Base-by-base conservation (phyloP, 257 asterid genomes). In the Rhazya stricta region DNA sequence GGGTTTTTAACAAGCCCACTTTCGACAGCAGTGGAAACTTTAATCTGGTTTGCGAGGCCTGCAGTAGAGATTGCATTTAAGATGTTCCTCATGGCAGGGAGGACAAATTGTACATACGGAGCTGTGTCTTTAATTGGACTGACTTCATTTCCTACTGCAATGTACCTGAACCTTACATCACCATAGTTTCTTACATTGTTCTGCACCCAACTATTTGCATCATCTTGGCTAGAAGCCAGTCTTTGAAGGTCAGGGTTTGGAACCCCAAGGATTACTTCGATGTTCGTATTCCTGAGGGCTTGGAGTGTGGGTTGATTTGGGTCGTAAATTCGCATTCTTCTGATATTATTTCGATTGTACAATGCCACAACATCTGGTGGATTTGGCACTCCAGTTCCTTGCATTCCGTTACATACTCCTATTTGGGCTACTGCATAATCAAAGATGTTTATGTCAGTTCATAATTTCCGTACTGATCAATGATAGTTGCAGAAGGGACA, bases 111-210 rank as follows among this genome's bases (percentile, higher is more conserved):
- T 23, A 50, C 80, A 50, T 69, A 84, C 53, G 68, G 77, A 2
- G 84, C 32, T 15, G 82, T 81, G 67, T 76, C 84, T 36, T 45
- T 83, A 12, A 76, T 9, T 5, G 86, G 85, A 42, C 83, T 82
- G 23, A 80, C 81, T 82, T 90, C 92, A 42, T 90, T 90, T 23
- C 94, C 93, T 16, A 87, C 92, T 0, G 86, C 87, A 3, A 88
- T 87, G 82, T 88, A 87, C 21, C 77, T 67, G 77, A 86, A 82
- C 4, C 67, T 72, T 6, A 87, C 90, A 51, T 78, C 71, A 6
- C 72, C 76, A 32, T 81, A 80, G 88, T 85, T 91, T 29, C 60
- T 36, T 1, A 87, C 86, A 37, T 90, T 87, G 83, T 77, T 79
- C 74, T 79, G 88, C 68, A 89, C 86, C 95, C 91, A 91, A 2